phyloP scores from a whole-genome alignment of 2,329 filamentous ascomycete species.

The Torrubiellomyces zombiae region DNA sequence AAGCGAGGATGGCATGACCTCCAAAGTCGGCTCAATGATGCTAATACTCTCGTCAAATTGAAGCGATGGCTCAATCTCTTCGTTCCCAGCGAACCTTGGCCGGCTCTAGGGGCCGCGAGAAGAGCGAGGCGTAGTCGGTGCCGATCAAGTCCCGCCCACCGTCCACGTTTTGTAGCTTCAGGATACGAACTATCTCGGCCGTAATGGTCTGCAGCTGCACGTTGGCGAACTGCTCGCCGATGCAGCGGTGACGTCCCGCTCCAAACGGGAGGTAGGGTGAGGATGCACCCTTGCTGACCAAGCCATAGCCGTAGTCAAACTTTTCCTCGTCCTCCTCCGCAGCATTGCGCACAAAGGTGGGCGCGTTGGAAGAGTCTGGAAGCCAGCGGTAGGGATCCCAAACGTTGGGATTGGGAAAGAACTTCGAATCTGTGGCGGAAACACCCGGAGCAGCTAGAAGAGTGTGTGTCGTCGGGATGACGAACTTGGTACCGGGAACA shows the following conservation, averaged over 20 bases:
- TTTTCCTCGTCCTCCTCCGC: constrained; percentile 51
- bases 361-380: constrained; percentile 39
- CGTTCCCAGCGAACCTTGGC: constrained; percentile 62
- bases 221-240: constrained; percentile 93
- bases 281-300: constrained; percentile 77
- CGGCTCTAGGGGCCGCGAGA: constrained; percentile 56
- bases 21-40: no score
- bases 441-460: constrained; percentile 78
- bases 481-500: constrained; percentile 66
- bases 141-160: constrained; percentile 52
- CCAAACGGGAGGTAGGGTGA: constrained; percentile 92
- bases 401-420: constrained; percentile 65
- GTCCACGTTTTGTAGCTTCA: constrained; percentile 64
- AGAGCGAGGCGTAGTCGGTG: constrained; percentile 54
- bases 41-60: neutral
- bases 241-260: constrained; percentile 82
- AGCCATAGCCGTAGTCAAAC: constrained; percentile 84
- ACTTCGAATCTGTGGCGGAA: constrained; percentile 50
- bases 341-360: constrained; percentile 25
- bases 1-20: no score
- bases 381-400: constrained; percentile 95
- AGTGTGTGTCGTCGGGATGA: constrained; percentile 64
- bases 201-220: constrained; percentile 78
- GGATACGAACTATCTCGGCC: constrained; percentile 56
- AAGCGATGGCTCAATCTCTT: no score